A percentile compares a stretch with the other conserved stretches of the same genome.
Conservation (phyloP, 306 rosid species). For the Cyamopsis tetragonoloba region DNA sequence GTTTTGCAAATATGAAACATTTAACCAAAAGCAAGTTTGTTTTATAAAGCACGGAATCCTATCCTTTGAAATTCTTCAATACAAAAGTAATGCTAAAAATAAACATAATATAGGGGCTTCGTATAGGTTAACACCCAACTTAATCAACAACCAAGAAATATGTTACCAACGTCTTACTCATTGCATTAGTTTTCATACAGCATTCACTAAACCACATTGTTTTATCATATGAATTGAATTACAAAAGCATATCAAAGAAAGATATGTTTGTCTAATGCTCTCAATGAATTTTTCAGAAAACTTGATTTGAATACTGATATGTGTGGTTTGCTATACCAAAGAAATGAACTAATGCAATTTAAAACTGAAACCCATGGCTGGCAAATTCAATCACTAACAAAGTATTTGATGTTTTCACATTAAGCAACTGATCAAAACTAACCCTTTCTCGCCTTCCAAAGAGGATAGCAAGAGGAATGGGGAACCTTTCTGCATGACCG, state of each 20-base stretch:
- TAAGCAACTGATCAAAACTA: slow-evolving; percentile 21
- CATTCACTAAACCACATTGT: neutral
- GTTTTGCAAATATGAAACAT: no score
- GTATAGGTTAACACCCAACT: neutral
- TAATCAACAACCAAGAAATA: neutral
- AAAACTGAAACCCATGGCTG: neutral
- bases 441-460: slow-evolving; percentile 81
- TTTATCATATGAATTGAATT: neutral
- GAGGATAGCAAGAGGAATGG: slow-evolving; percentile 48
- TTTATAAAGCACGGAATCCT: neutral
- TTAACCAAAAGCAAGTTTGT: no score
- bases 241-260: neutral
- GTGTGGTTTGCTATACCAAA: slow-evolving; percentile 9
- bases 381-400: slow-evolving; percentile 10
- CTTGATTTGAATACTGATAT: neutral
- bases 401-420: neutral
- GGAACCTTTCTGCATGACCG: slow-evolving; percentile 76
- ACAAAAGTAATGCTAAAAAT: neutral
- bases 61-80: neutral
- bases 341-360: neutral
- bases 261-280: neutral
- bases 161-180: neutral
- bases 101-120: neutral
- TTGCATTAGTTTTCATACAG: neutral
- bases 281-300: neutral